These are phyloP conservation scores for Amaranthus hypochondriacus DNA, from an alignment of 148 eudicot species.

Conservation along the genomic window DNA sequence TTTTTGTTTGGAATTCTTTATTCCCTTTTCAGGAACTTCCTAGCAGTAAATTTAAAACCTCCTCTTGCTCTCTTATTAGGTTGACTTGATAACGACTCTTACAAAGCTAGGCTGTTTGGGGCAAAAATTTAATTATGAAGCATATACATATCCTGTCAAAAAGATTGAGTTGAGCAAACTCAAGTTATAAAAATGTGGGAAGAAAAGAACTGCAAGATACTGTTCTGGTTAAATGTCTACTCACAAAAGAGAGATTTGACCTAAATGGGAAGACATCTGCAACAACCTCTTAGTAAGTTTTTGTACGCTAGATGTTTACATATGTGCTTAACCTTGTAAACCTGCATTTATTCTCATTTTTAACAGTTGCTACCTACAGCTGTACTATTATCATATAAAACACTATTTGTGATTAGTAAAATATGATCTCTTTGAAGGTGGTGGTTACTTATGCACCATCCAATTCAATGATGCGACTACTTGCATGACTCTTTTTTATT, in stretches of 20 bases:
- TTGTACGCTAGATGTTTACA: background rate
- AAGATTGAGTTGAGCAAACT: constrained; percentile 71
- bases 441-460: background rate
- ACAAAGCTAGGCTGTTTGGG: constrained; percentile 88
- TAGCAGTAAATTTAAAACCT: background rate
- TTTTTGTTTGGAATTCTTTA: too few species aligned
- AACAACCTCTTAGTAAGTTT: background rate
- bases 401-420: background rate
- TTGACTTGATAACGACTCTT: constrained; percentile 80
- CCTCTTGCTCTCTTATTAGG: constrained; percentile 41
- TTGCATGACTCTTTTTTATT: too few species aligned
- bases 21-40: too few species aligned
- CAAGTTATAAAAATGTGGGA: constrained; percentile 39
- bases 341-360: background rate
- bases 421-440: background rate
- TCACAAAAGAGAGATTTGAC: background rate
- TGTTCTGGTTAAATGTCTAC: background rate
- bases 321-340: constrained; percentile 6
- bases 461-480: background rate
- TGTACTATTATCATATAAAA: background rate
- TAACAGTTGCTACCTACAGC: background rate
- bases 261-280: background rate
- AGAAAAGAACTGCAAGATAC: background rate
- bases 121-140: constrained; percentile 84
- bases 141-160: constrained; percentile 72